phyloP scores from a whole-genome alignment of 805 yeast genomes.

The Candida fluviatilis region DNA sequence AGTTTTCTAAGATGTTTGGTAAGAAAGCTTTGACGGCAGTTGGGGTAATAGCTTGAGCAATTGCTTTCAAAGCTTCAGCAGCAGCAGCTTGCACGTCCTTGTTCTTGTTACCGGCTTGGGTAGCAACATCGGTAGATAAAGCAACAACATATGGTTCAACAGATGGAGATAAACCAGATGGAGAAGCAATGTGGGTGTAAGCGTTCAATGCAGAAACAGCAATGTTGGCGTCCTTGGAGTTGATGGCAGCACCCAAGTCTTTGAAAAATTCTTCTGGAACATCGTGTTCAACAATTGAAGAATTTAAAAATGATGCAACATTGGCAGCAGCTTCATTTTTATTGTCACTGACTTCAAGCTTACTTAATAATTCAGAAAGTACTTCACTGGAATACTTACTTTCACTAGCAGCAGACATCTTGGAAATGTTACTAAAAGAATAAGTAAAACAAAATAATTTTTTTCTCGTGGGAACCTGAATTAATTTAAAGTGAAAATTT shows the following conservation, averaged over 20 bases:
- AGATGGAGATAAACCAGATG: conserved; percentile 76
- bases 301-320: conserved; percentile 90
- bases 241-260: conserved; percentile 70
- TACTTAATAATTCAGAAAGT: conserved; percentile 88
- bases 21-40: conserved; percentile 85
- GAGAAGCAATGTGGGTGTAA: conserved; percentile 77
- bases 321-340: conserved; percentile 77
- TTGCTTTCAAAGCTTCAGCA: conserved; percentile 66
- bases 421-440: conserved; percentile 24
- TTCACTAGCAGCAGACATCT: conserved; percentile 54
- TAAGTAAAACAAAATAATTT: conserved; percentile 13
- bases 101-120: conserved; percentile 89
- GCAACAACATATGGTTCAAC: conserved; percentile 94
- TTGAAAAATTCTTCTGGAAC: conserved; percentile 86
- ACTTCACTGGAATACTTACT: conserved; percentile 69
- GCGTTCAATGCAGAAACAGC: conserved; percentile 82
- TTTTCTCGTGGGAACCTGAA: conserved; percentile 4
- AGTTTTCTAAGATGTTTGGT: conserved; percentile 70
- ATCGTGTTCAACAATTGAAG: conserved; percentile 97
- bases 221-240: conserved; percentile 67
- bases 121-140: conserved; percentile 65
- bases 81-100: conserved; percentile 72
- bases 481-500: conserved; percentile 6
- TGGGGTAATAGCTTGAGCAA: conserved; percentile 85
- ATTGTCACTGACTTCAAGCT: conserved; percentile 89